phyloP scores from a whole-genome alignment of 164 flowering plant species.

The Nymphaea colorata region DNA sequence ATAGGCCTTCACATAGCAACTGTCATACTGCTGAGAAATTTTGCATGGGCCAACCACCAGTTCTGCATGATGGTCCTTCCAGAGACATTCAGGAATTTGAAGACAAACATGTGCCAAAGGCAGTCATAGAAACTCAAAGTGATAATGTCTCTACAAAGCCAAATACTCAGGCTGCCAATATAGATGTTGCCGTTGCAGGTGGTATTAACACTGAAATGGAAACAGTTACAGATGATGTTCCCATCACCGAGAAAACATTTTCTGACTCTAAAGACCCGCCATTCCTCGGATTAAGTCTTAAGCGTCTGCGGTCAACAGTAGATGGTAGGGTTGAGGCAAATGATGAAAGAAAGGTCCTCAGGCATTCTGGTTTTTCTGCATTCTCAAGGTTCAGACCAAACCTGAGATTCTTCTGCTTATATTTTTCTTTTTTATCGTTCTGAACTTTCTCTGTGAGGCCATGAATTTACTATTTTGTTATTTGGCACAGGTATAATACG shows the following conservation, averaged over 20 bases:
- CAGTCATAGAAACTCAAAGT: background rate
- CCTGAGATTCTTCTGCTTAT: background rate
- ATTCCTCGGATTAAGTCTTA: constrained; percentile 41
- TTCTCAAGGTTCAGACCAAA: constrained; percentile 49
- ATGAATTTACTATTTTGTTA: background rate
- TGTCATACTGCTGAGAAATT: constrained; percentile 15
- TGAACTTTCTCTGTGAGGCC: background rate
- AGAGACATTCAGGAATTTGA: background rate
- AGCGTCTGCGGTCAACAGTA: constrained; percentile 27
- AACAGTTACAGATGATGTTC: constrained; percentile 10
- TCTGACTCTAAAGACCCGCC: constrained; percentile 25
- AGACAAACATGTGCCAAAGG: background rate
- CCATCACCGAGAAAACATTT: background rate
- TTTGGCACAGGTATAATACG: constrained; percentile 47
- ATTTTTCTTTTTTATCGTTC: background rate
- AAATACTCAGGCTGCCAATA: constrained; percentile 11
- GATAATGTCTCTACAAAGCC: constrained; percentile 13
- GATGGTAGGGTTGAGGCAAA: constrained; percentile 19
- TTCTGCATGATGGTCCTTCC: background rate
- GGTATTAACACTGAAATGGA: constrained; percentile 11
- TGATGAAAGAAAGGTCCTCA: constrained; percentile 36
- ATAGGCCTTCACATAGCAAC: constrained; percentile 19
- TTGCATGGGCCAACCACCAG: constrained; percentile 1
- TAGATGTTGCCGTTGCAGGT: constrained; percentile 13
- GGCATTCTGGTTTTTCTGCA: constrained; percentile 69